Base-by-base conservation (phyloP, 495 filamentous ascomycete species). In the Trichoderma virens region DNA sequence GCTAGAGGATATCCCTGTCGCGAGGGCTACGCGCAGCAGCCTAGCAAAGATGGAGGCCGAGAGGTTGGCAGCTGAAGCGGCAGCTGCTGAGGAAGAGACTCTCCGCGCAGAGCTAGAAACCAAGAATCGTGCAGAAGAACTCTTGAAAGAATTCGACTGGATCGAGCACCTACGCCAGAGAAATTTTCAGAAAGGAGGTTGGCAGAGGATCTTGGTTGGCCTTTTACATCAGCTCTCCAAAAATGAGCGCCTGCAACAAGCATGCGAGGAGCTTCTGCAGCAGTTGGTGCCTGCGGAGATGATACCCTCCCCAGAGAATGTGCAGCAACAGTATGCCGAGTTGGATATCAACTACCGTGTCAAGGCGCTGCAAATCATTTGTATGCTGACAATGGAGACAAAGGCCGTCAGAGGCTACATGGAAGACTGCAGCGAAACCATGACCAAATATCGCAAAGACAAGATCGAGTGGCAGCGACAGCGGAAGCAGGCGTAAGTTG, bases 361-460 rank as follows among this genome's bases (percentile, higher is more conserved):
- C 35, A 84, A 85, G 66, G 89, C 87, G 38, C 80, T 98, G 34
- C 88, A 97, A 75, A 91, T 94, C 23, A 82, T 97, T 63, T 91
- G 90, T 70, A 88, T 92, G 79, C 82, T 98, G 59, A 90, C 88
- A n/a, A 77, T 92, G 59, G 88, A 91, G 68, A 96, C 93, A 3
- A 90, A 89, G 70, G 86, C 88, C 2, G 85, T 98, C 64, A 85
- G 91, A 41, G 86, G 86, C 18, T 96, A 94, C 70, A 88, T 98
- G 78, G 92, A 96, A 65, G 86, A 93, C 66, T 95, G 92, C 75
- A 88, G 86, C 59, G 89, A 92, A 66, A 86, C 90, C 64, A 97
- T 97, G 95, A 98, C 94, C 3, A 85, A 85, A 47, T 88, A 92
- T 70, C 83, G 94, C 23, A 98, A 98, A 74, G 89, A 95, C 73